Base-by-base conservation (phyloP, 176 grass and related monocot genomes). In the Eleusine indica region DNA sequence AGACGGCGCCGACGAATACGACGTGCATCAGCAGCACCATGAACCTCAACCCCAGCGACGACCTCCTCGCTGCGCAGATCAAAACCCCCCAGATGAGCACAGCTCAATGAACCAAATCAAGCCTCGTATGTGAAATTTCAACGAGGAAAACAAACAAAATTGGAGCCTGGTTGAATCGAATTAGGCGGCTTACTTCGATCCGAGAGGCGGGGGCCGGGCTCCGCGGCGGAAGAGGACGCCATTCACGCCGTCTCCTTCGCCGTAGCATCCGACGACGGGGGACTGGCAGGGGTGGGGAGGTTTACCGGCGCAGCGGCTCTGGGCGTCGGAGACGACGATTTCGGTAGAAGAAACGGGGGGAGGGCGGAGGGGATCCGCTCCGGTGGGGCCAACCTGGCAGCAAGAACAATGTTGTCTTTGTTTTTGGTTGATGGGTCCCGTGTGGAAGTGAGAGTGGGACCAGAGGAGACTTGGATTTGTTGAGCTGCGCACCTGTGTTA, bases 1-100 rank as follows among this genome's bases (percentile, higher is more conserved):
- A 98, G 75, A 95, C 41, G 72, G 57, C 84, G 9, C 96, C 89
- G 30, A 98, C 91, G 82, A 93, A 93, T 9, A 93, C 14, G 52
- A 83, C 87, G 88, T 98, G 96, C 90, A 95, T 80, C 75, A 95
- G 48, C 15, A 98, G 87, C 83, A 98, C 80, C 75, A 90, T 61
- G n/a, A 81, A 47, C 79, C 89, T 91, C 85, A 93, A 52, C 5
- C 91, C 80, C 80, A 90, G 86, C 71, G 89, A 74, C 16, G 91
- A 92, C 74, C 90, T 91, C 85, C 58, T 93, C 79, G 86, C 96
- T 98, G 91, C 40, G 60, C 48, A 68, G 18, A 85, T 91, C 57
- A 88, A 70, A 68, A 62, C 19, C 28, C 5, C 63, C 9, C 2
- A 1, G 2, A 6, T 69, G 43, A 52, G 21, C 75, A 70, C 19